A percentile compares a stretch with the other conserved stretches of the same genome.
Conservation (phyloP, 164 flowering plant genomes). For the Vitis labrusca region DNA sequence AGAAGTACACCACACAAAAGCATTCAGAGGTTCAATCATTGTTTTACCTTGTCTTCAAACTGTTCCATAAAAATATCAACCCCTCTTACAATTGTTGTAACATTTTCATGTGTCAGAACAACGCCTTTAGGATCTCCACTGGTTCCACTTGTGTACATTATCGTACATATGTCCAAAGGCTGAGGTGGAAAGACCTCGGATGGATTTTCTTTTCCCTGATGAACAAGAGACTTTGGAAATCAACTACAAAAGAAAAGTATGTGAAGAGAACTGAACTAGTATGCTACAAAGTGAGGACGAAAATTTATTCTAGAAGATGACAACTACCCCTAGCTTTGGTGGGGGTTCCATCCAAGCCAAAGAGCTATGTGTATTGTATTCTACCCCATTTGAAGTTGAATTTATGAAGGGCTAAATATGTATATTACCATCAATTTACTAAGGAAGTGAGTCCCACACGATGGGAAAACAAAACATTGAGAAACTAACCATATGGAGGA, state of each 20-base stretch:
- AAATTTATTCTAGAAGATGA: not conserved
- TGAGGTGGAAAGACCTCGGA: constrained; percentile 52
- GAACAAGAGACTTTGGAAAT: constrained; percentile 4
- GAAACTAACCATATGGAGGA: constrained; percentile 61
- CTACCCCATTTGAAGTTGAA: too few relatives aligned
- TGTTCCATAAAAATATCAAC: constrained; percentile 76
- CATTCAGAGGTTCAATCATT: not conserved
- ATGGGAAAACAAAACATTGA: not conserved
- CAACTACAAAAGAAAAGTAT: not conserved
- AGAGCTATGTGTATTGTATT: too few relatives aligned
- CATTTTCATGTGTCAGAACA: constrained; percentile 77
- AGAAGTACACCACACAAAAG: not conserved
- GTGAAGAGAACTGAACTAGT: not conserved
- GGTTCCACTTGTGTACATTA: constrained; percentile 99
- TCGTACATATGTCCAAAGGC: constrained; percentile 63
- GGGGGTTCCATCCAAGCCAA: too few relatives aligned
- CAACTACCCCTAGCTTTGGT: not conserved
- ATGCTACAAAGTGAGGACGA: not conserved
- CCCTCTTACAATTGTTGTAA: constrained; percentile 49
- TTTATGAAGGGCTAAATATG: too few relatives aligned
- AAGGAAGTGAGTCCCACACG: too few relatives aligned
- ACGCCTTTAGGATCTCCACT: constrained; percentile 98
- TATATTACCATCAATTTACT: too few relatives aligned
- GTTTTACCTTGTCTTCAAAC: constrained; percentile 88
- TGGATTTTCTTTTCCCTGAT: constrained; percentile 74